phyloP scores from a whole-genome alignment of 345 rosid species.

The Eucalyptus regnans region DNA sequence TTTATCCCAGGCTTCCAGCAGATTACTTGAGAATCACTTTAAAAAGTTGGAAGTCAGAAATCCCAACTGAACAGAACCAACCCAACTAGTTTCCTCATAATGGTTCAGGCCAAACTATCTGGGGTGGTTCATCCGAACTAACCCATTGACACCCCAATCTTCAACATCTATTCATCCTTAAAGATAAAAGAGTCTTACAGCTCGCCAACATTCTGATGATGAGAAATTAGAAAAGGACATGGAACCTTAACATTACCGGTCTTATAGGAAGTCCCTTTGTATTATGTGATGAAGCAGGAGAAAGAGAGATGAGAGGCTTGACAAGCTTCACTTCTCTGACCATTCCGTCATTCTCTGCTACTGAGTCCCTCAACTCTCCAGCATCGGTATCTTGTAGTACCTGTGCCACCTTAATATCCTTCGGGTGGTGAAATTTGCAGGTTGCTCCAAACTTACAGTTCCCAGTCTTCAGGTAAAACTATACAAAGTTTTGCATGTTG shows the following conservation, averaged over 20 bases:
- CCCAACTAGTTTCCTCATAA: neutral
- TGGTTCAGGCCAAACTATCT: neutral
- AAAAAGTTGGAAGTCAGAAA: neutral
- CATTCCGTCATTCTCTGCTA: slow-evolving; percentile 11
- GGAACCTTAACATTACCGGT: slow-evolving; percentile 25
- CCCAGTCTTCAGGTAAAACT: slow-evolving; percentile 92
- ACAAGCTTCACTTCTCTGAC: slow-evolving; percentile 10
- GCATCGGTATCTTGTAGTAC: slow-evolving; percentile 30
- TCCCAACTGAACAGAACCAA: neutral
- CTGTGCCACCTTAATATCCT: slow-evolving; percentile 43
- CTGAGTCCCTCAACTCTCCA: slow-evolving; percentile 19
- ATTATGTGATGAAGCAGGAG: slow-evolving; percentile 50
- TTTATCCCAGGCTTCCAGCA: neutral
- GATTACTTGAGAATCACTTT: neutral
- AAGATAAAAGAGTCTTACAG: neutral
- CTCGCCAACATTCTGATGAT: neutral
- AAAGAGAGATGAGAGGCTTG: slow-evolving; percentile 16
- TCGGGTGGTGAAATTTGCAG: slow-evolving; percentile 95
- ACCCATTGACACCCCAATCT: neutral
- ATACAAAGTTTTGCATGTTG: slow-evolving; percentile 9
- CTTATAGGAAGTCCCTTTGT: slow-evolving; percentile 91
- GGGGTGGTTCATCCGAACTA: neutral
- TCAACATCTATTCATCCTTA: neutral
- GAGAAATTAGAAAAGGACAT: neutral
- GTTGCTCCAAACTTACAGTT: slow-evolving; percentile 81